Evolutionary conservation across 2,329 filamentous ascomycete genomes (phyloP).

Genomic region (Aureobasidium melanogenum): DNA sequence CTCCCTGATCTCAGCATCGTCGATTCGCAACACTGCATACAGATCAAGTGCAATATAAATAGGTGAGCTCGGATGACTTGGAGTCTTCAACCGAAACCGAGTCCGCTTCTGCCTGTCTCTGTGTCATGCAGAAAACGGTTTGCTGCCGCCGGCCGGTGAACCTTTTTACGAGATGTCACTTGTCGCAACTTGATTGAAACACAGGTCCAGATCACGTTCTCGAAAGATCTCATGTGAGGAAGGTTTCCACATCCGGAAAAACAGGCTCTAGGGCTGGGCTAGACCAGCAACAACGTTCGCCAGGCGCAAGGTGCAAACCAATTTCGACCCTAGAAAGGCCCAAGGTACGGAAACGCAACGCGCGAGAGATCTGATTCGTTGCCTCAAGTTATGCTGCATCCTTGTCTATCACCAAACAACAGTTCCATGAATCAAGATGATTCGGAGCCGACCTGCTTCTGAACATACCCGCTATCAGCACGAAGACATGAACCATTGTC

Average conservation of each 20-base stretch:
- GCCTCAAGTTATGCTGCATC: neutral
- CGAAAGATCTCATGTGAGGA: neutral
- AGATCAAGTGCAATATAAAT: neutral
- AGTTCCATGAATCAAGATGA: neutral
- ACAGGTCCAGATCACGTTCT: neutral
- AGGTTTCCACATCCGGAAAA: neutral
- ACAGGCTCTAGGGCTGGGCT: neutral
- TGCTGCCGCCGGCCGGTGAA: neutral
- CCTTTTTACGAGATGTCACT: neutral
- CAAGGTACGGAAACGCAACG: neutral
- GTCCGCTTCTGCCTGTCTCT: neutral
- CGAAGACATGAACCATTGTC: neutral
- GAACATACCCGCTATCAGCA: neutral
- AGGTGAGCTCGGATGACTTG: neutral
- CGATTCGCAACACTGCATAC: neutral
- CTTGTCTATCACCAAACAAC: neutral
- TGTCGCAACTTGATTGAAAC: neutral
- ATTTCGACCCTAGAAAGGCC: neutral
- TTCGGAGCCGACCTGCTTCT: neutral
- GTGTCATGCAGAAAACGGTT: neutral
- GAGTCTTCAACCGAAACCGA: neutral
- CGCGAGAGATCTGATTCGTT: neutral
- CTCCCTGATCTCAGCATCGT: neutral
- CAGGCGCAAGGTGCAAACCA: neutral
- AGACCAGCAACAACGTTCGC: neutral